These are phyloP conservation scores for Schizophyllum amplum DNA, from an alignment of 1,284 basidiomycete genomes.

Conservation along the genomic window DNA sequence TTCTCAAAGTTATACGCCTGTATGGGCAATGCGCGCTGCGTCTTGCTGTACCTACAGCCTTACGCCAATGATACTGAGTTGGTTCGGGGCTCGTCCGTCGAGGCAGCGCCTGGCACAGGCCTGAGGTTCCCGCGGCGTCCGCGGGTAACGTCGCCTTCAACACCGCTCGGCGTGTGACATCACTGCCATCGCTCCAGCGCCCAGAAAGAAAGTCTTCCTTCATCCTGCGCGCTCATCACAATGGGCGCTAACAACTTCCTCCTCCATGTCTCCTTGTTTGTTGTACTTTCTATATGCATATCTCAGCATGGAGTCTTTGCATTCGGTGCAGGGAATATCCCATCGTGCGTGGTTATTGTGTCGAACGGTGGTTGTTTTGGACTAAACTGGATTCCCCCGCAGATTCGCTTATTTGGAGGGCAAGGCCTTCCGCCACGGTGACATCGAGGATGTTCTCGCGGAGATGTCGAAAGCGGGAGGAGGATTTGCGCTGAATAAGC, in stretches of 20 bases:
- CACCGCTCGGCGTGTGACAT: too few species aligned
- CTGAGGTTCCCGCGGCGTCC: too few species aligned
- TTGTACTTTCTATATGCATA: constrained; percentile 53
- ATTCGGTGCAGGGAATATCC: constrained; percentile 73
- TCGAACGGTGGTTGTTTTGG: not conserved
- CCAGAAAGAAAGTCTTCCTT: not conserved
- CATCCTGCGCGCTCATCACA: constrained; percentile 19
- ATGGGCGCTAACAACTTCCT: constrained; percentile 31
- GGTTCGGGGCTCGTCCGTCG: too few species aligned
- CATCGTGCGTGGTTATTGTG: constrained; percentile 51
- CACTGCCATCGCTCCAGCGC: too few species aligned
- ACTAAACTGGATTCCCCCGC: not conserved
- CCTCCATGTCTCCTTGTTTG: constrained; percentile 22
- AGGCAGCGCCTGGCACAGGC: too few species aligned
- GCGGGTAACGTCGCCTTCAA: too few species aligned
- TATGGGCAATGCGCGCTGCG: too few species aligned
- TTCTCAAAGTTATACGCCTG: too few species aligned
- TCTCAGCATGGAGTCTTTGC: constrained; percentile 53
- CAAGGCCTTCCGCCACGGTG: constrained; percentile 78
- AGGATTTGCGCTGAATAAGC: constrained; percentile 52
- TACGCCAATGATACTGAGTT: too few species aligned
- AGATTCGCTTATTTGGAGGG: constrained; percentile 67
- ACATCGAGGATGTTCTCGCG: constrained; percentile 69
- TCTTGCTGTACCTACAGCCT: too few species aligned
- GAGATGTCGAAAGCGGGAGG: constrained; percentile 55